Evolutionary conservation across 352 stramenopile species (phyloP).

Genomic region (Phytophthora brassicae): DNA sequence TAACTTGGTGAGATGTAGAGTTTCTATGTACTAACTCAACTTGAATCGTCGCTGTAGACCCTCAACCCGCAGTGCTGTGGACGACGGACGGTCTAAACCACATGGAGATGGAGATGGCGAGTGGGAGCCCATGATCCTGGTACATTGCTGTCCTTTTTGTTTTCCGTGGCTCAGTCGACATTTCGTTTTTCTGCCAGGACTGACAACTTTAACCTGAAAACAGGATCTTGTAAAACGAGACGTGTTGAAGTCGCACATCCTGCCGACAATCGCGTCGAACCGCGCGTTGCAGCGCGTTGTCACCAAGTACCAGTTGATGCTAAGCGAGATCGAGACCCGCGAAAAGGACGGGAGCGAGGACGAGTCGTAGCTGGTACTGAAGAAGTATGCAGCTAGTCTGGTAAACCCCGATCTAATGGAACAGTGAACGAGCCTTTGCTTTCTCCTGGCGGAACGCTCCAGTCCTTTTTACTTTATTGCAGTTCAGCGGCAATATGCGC

Average conservation of each 20-base stretch:
- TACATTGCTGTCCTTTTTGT: conserved; percentile 26
- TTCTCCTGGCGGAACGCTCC: conserved; percentile 1
- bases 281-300: conserved; percentile 81
- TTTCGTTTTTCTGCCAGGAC: conserved; percentile 1
- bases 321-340: conserved; percentile 64
- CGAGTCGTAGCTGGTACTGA: conserved; percentile 14
- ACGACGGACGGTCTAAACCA: neutral
- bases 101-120: conserved; percentile 3
- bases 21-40: neutral
- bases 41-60: conserved; percentile 10
- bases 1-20: neutral
- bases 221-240: conserved; percentile 75
- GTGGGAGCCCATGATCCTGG: conserved; percentile 53
- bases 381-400: neutral
- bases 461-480: conserved; percentile 15
- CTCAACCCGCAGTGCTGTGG: conserved; percentile 8
- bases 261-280: conserved; percentile 81
- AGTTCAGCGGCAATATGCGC: conserved; percentile 11
- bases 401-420: conserved; percentile 8
- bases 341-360: conserved; percentile 32
- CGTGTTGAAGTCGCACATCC: conserved; percentile 65
- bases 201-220: conserved; percentile 15
- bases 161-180: conserved; percentile 9
- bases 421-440: conserved; percentile 5
- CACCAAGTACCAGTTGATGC: conserved; percentile 82